phyloP scores from a whole-genome alignment of 1,284 basidiomycete species.

The Singerocomus rubriflavus region DNA sequence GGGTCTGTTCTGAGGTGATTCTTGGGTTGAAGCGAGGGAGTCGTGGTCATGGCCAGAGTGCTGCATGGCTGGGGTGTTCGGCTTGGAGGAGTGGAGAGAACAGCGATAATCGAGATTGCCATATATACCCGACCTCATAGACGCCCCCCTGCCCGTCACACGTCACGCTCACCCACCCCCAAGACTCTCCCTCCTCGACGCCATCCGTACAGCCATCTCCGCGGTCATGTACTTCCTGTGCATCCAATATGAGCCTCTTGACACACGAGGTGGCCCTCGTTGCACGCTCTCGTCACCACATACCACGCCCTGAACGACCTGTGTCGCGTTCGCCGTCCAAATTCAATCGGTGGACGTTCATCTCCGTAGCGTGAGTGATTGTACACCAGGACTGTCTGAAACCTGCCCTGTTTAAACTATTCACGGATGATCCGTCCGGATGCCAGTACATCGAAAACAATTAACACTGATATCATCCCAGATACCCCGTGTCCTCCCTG shows the following conservation, averaged over 20 bases:
- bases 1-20: background rate
- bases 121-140: slow-evolving; percentile 29
- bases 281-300: background rate
- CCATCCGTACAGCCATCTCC: slow-evolving; percentile 1
- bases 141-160: slow-evolving; percentile 8
- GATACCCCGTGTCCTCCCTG: no score
- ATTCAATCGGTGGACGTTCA: slow-evolving; percentile 17
- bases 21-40: background rate
- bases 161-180: slow-evolving; percentile 10
- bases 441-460: slow-evolving; percentile 2
- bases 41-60: slow-evolving; percentile 17
- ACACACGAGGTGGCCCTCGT: background rate
- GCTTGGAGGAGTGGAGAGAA: slow-evolving; percentile 15
- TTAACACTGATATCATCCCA: slow-evolving; percentile 11
- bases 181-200: background rate
- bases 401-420: background rate
- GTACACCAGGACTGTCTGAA: background rate
- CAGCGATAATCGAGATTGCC: slow-evolving; percentile 34
- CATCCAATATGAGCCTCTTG: background rate
- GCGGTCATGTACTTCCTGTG: slow-evolving; percentile 7
- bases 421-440: slow-evolving; percentile 20
- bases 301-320: background rate
- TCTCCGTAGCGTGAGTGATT: slow-evolving; percentile 12
- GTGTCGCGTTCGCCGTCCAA: background rate
- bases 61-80: slow-evolving; percentile 19